A percentile compares a stretch with the other conserved stretches of the same genome.
phyloP scores from a whole-genome alignment of 78 protist genomes.

The Anaeramoeba flamelloides region DNA sequence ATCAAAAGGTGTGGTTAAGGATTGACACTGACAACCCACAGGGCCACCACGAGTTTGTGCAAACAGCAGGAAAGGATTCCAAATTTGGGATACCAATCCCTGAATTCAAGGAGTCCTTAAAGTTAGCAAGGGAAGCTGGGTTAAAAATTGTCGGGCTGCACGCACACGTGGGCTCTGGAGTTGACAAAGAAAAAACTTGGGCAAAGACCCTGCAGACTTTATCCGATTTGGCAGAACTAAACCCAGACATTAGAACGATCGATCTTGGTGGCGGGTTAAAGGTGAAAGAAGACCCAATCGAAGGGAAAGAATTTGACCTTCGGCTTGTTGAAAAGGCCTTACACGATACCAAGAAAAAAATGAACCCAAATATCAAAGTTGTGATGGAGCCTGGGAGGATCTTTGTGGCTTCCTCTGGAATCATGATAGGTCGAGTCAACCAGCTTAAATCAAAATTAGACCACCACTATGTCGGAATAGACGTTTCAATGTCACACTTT shows the following conservation, averaged over 20 bases:
- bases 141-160: not conserved
- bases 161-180: conserved; percentile 7
- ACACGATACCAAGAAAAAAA: not conserved
- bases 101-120: not conserved
- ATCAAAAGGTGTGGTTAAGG: not conserved
- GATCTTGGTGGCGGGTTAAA: conserved; percentile 11
- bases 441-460: not conserved
- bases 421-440: not conserved
- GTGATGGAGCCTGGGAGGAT: conserved; percentile 11
- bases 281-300: not conserved
- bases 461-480: not conserved
- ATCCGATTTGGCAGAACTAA: not conserved
- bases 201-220: not conserved
- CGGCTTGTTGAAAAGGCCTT: not conserved
- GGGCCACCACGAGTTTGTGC: conserved; percentile 14
- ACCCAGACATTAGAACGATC: not conserved
- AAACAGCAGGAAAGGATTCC: not conserved
- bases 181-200: not conserved
- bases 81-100: conserved; percentile 5
- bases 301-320: no score
- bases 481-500: not conserved
- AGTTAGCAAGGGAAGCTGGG: not conserved
- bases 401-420: not conserved
- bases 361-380: not conserved
- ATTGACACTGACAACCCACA: not conserved